Evolutionary conservation across 495 filamentous ascomycete genomes (phyloP).

Genomic region (Hypoxylon rickii): DNA sequence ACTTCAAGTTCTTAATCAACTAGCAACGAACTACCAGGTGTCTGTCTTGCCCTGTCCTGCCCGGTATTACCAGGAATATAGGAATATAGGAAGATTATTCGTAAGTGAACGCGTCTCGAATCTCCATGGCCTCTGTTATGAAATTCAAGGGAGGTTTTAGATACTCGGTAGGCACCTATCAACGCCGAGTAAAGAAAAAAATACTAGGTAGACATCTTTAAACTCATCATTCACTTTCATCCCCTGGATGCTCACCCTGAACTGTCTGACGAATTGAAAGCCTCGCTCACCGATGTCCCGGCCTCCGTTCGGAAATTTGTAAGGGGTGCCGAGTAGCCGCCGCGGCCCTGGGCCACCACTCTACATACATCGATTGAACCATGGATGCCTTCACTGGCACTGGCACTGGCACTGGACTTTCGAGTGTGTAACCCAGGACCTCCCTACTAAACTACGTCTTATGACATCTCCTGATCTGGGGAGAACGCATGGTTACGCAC

Average conservation of each 20-base stretch:
- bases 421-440: not conserved
- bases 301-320: slow-evolving; percentile 24
- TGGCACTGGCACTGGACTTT: slow-evolving; percentile 1
- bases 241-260: slow-evolving; percentile 13
- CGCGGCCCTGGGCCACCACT: slow-evolving; percentile 13
- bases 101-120: no score
- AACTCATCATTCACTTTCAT: slow-evolving; percentile 8
- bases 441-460: slow-evolving; percentile 15
- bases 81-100: no score
- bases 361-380: no score
- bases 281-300: slow-evolving; percentile 22
- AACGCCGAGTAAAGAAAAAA: no score
- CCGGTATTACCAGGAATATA: no score
- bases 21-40: no score
- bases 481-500: slow-evolving; percentile 17
- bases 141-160: no score
- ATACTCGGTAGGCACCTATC: no score
- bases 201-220: no score
- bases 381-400: no score
- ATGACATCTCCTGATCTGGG: slow-evolving; percentile 34
- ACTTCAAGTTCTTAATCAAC: slow-evolving; percentile 12
- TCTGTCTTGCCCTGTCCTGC: no score
- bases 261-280: not conserved
- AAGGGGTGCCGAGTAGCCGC: slow-evolving; percentile 29
- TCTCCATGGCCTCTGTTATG: no score